A percentile compares a stretch with the other conserved stretches of the same genome.
Evolutionary conservation across 2,329 filamentous ascomycete species (phyloP).

Genomic region (Fusarium stilboides): DNA sequence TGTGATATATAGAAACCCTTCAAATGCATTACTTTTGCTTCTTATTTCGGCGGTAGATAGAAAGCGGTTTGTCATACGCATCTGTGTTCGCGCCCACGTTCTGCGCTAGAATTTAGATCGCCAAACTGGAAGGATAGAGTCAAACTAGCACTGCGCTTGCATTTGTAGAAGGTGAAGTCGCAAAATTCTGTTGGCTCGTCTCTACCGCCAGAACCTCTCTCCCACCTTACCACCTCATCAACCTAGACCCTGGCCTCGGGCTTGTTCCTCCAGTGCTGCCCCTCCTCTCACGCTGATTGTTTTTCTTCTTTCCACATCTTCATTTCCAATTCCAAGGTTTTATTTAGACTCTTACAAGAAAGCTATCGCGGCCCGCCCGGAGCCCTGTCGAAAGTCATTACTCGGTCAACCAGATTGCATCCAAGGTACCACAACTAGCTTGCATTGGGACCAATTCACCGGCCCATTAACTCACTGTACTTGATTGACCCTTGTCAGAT

Average conservation of each 20-base stretch:
- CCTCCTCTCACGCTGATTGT: constrained; percentile 27
- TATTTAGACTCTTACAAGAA: constrained; percentile 9
- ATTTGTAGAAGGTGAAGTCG: constrained; percentile 21
- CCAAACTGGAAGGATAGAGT: constrained; percentile 1
- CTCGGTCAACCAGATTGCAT: constrained; percentile 30
- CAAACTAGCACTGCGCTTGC: constrained; percentile 18
- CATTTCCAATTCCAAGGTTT: constrained; percentile 13
- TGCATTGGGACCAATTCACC: constrained; percentile 27
- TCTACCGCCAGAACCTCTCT: constrained; percentile 28
- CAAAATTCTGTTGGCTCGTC: constrained; percentile 35
- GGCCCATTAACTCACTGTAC: constrained; percentile 7
- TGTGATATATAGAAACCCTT: background rate
- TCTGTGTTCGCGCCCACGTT: background rate
- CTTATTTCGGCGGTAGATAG: background rate
- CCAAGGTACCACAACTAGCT: constrained; percentile 20
- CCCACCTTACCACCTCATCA: constrained; percentile 31
- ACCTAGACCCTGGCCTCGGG: constrained; percentile 33
- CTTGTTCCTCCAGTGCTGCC: constrained; percentile 12
- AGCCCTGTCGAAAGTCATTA: constrained; percentile 25
- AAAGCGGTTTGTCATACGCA: background rate
- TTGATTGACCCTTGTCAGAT: constrained; percentile 35
- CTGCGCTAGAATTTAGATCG: constrained; percentile 7
- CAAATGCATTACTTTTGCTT: background rate
- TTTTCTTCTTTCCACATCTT: constrained; percentile 15
- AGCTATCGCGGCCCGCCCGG: constrained; percentile 17